Evolutionary conservation across 495 filamentous ascomycete genomes (phyloP), one percentile per base, ranked within the genome.

Genomic region (Bombardia bombarda): DNA sequence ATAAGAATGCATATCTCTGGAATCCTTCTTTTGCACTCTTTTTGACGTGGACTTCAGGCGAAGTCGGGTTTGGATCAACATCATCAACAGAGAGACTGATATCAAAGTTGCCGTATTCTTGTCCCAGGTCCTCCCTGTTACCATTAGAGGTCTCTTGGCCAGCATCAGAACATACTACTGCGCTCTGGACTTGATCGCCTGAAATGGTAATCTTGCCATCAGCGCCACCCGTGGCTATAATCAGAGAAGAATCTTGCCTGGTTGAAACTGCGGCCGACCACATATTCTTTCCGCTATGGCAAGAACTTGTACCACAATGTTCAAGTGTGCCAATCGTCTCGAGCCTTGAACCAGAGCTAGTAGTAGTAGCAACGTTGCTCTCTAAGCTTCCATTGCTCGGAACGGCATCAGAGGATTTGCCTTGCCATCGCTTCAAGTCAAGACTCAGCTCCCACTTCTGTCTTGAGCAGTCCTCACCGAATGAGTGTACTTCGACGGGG

Each of bases 251-350:
- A 6, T 60, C 46, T 22, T 54, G 45, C 7, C 39, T 41, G 12
- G 25, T 49, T n/a, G 50, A 48, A 7, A 83, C 54, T 9, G 76
- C 78, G 20, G 77, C 62, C 1, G 87, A 82, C 88, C 89, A 96
- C n/a, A 96, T 80, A 54, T 95, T 86, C 59, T 96, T 97, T 22
- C 92, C 90, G 22, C 63, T 68, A 56, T 98, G 92, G 36, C 73
- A 78, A 14, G 68, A 62, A 28, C 73, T 71, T 10, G 73, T 77
- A 2, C 65, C 58, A 8, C 67, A 59, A 20, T 83, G 70, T 7
- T 43, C 63, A 24, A 92, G 61, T 2, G 63, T 57, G 16, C 56
- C 58, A 2, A 36, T 17, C n/a, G 20, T 43, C 26, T 20, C 36
- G 23, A 43, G 36, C 18, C 49, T 26, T n/a, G 42, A n/a, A n/a